These are phyloP conservation scores for Geosiphon pyriformis DNA, from an alignment of 192 early-diverging fungal genomes.

Conservation along the genomic window DNA sequence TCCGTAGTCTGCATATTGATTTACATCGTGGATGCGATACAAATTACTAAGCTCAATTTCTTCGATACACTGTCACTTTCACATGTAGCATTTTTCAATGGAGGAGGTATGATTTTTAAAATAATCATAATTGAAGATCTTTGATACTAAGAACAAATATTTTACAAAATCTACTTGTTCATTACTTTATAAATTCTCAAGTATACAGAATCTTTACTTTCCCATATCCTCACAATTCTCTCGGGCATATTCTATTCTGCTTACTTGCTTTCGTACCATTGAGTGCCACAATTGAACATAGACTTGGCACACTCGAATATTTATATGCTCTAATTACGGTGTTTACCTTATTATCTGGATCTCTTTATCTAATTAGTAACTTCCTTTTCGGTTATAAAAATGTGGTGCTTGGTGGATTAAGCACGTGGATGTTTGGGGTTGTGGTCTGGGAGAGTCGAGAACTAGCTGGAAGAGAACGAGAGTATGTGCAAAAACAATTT, in stretches of 20 bases:
- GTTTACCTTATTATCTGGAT: conserved; percentile 21
- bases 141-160: no score
- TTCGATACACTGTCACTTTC: not conserved
- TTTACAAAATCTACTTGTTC: no score
- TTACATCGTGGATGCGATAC: conserved; percentile 3
- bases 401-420: conserved; percentile 15
- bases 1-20: conserved; percentile 1
- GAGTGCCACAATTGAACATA: conserved; percentile 23
- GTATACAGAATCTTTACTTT: conserved; percentile 22
- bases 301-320: conserved; percentile 17
- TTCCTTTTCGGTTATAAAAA: not conserved
- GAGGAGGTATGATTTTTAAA: conserved; percentile 19
- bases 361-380: conserved; percentile 9
- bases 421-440: conserved; percentile 27
- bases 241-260: conserved; percentile 22
- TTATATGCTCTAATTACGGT: conserved; percentile 17
- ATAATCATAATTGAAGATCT: no score
- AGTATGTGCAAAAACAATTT: no score
- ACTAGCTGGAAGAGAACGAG: conserved; percentile 19
- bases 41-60: not conserved
- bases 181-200: not conserved
- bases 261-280: conserved; percentile 22
- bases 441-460: conserved; percentile 26
- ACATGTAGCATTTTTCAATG: not conserved
- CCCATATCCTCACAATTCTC: conserved; percentile 18